Evolutionary conservation across 2,329 filamentous ascomycete genomes (phyloP).

Genomic region (Pseudogymnoascus sp.): DNA sequence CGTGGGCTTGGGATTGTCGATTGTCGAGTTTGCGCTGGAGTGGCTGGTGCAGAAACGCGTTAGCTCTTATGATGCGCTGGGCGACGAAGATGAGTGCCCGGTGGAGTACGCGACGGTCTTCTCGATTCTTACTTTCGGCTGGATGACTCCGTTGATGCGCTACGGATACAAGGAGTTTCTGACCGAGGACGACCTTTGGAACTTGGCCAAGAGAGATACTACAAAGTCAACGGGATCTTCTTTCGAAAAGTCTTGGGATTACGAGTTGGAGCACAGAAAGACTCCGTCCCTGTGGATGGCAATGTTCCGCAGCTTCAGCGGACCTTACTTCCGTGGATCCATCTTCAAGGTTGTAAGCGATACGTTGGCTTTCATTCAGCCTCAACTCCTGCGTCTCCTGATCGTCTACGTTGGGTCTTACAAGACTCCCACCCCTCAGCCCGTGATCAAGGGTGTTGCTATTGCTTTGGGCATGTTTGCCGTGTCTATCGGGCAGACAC

Average conservation of each 20-base stretch:
- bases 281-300: conserved; percentile 78
- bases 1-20: conserved; percentile 50
- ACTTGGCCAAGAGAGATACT: conserved; percentile 70
- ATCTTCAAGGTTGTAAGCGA: conserved; percentile 89
- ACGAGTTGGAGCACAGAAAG: conserved; percentile 62
- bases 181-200: conserved; percentile 95
- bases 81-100: conserved; percentile 61
- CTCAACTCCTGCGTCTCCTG: conserved; percentile 76
- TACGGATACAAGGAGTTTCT: conserved; percentile 86
- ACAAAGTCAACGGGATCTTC: conserved; percentile 64
- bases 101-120: conserved; percentile 90
- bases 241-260: conserved; percentile 70
- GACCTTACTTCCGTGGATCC: conserved; percentile 72
- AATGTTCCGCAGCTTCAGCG: conserved; percentile 75
- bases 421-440: conserved; percentile 54
- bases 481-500: conserved; percentile 78
- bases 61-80: conserved; percentile 61
- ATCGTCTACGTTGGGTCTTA: conserved; percentile 84
- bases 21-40: conserved; percentile 58
- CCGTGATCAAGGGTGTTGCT: conserved; percentile 73
- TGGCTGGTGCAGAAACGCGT: conserved; percentile 63
- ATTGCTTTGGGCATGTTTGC: conserved; percentile 91
- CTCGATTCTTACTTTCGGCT: conserved; percentile 86
- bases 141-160: conserved; percentile 99
- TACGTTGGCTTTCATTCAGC: conserved; percentile 77